phyloP scores from a whole-genome alignment of 768 basidiomycete species.

The Mycena alexandri region DNA sequence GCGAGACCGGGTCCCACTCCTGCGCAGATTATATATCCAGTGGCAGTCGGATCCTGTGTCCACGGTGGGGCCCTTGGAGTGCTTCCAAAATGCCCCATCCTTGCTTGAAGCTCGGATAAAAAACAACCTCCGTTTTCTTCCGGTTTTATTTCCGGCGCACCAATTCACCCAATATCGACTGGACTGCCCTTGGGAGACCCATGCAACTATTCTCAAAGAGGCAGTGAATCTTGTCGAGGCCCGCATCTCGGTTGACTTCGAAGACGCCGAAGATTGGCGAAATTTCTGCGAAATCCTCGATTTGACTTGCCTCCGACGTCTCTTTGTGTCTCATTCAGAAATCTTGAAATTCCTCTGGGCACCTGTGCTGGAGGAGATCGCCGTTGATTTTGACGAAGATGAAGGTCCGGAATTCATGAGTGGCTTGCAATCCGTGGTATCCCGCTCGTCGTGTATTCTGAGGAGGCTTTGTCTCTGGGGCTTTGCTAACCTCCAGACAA shows the following conservation, averaged over 20 bases:
- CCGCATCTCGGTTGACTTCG: background rate
- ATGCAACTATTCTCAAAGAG: background rate
- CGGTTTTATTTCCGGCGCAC: background rate
- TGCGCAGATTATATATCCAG: conserved; percentile 5
- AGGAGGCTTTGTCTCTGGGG: conserved; percentile 6
- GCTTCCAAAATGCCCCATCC: conserved; percentile 6
- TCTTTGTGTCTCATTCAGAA: background rate
- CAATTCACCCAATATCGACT: conserved; percentile 6
- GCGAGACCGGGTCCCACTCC: background rate
- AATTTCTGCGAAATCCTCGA: background rate
- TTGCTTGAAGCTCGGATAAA: background rate
- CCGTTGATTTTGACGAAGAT: background rate
- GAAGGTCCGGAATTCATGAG: background rate
- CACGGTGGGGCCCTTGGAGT: background rate
- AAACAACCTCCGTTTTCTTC: background rate
- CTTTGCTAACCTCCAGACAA: background rate
- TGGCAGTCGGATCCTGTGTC: background rate
- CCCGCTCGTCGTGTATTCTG: conserved; percentile 8
- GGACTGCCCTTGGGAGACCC: conserved; percentile 10
- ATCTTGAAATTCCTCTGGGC: background rate
- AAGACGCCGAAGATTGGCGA: background rate
- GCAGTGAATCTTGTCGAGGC: conserved; percentile 13
- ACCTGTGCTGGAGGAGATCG: conserved; percentile 7
- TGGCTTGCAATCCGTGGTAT: background rate
- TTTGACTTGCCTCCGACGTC: conserved; percentile 4